A percentile compares a stretch with the other conserved stretches of the same genome.
These are phyloP conservation scores for Arxiozyma slooffiae DNA, from an alignment of 1,139 yeast genomes.

Conservation along the genomic window DNA sequence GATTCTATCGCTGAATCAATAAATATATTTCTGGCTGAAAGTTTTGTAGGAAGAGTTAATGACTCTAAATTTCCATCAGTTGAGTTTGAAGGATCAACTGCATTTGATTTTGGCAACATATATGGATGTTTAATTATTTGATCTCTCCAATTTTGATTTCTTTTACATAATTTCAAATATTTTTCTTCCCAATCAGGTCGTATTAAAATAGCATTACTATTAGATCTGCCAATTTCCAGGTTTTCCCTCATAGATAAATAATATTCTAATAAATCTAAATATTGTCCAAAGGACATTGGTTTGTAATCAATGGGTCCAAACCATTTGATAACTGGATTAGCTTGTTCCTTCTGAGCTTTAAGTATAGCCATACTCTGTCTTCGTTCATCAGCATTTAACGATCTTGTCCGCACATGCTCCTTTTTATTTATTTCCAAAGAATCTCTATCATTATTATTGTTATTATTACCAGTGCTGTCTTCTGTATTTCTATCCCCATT, in stretches of 20 bases:
- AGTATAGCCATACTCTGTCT: constrained; percentile 33
- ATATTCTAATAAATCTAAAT: constrained; percentile 36
- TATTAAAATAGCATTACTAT: not conserved
- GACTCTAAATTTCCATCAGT: not conserved
- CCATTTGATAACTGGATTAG: constrained; percentile 38
- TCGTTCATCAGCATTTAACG: constrained; percentile 14
- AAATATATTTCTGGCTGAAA: constrained; percentile 13
- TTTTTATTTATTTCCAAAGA: not conserved
- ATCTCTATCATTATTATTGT: not conserved
- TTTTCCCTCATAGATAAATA: constrained; percentile 26
- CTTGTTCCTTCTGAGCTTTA: constrained; percentile 39
- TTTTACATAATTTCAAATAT: not conserved
- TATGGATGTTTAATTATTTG: not conserved
- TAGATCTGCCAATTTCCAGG: constrained; percentile 4
- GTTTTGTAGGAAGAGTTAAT: not conserved
- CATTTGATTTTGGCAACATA: not conserved
- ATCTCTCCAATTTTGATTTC: not conserved
- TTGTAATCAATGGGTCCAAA: constrained; percentile 47
- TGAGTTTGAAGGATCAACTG: not conserved
- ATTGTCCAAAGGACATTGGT: constrained; percentile 44
- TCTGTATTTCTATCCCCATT: constrained; percentile 25
- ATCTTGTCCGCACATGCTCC: not conserved
- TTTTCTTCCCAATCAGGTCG: not conserved
- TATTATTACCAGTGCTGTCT: constrained; percentile 17
- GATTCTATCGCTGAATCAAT: constrained; percentile 14